Evolutionary conservation across 768 basidiomycete species (phyloP).

Genomic region (Fibroporia radiculosa): DNA sequence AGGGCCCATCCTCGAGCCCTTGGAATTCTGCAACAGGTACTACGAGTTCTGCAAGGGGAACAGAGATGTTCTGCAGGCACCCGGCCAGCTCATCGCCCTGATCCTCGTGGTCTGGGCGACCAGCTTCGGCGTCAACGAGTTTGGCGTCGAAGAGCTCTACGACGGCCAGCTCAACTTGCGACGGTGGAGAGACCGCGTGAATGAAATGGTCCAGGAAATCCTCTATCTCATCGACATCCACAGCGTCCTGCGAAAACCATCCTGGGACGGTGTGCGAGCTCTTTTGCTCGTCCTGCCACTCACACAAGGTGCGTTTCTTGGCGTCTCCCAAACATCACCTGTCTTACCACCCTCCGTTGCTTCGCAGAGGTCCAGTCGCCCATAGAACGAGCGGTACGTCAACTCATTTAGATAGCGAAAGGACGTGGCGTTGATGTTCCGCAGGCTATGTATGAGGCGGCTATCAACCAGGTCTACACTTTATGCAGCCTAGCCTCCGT

Average conservation of each 20-base stretch:
- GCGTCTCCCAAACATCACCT: neutral
- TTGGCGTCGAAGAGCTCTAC: conserved; percentile 46
- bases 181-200: conserved; percentile 46
- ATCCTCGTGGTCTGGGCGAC: conserved; percentile 83
- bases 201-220: conserved; percentile 68
- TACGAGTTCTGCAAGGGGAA: conserved; percentile 53
- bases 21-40: conserved; percentile 72
- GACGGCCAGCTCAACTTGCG: conserved; percentile 27
- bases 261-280: conserved; percentile 81
- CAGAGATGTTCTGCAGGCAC: conserved; percentile 51
- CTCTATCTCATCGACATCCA: conserved; percentile 75
- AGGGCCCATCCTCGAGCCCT: conserved; percentile 84
- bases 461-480: conserved; percentile 73
- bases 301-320: conserved; percentile 58
- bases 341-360: conserved; percentile 4
- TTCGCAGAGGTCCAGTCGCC: conserved; percentile 35
- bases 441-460: conserved; percentile 70
- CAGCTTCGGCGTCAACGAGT: conserved; percentile 82
- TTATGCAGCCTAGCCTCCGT: conserved; percentile 52
- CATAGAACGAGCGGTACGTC: conserved; percentile 35
- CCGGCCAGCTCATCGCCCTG: conserved; percentile 72
- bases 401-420: neutral
- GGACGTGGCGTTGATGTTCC: conserved; percentile 6
- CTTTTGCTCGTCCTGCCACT: conserved; percentile 76
- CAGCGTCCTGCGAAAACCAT: conserved; percentile 70